Evolutionary conservation across 306 rosid genomes (phyloP), one percentile per base, ranked within the genome.

Genomic region (Quillaja saponaria): DNA sequence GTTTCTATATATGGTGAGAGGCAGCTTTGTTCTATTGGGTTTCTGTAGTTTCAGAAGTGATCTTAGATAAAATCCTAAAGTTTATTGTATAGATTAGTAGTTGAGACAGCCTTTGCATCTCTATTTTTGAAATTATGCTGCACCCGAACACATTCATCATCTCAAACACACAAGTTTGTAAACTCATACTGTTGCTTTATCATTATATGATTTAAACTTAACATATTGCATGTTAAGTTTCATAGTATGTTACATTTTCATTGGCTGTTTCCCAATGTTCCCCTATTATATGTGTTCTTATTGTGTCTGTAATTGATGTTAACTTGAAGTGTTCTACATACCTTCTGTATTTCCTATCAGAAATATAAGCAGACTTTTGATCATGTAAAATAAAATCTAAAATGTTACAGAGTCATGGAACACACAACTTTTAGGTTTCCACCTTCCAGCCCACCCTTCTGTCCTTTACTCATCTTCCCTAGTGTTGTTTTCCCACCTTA

Each of bases 11-110:
- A n/a, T 54, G 61, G 33, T 61, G 58, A 49, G 63, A 49, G 51
- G 41, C 13, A 33, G 59, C 55, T 61, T 67, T 61, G 18, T 38
- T 72, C 38, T 61, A 67, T 47, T 69, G 68, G 55, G 3, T 13
- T 39, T 25, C 0, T 8, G 37, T 42, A 45, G 33, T 20, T 66
- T 49, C 7, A 35, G 18, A 2, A 14, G 45, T 61, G 45, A 35
- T n/a, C 34, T 49, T 16, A 50, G 17, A 10, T 6, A 28, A 1
- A 48, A 47, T 47, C 39, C n/a, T 47, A 42, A 45, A 50, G 11
- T 41, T 14, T 51, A 57, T 6, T 49, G 21, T 68, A 54, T 40
- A 61, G 17, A 58, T 54, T 67, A 39, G 18, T 18, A 63, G 40
- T 48, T 38, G 61, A 13, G 8, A 42, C 53, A 28, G 19, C 34